phyloP scores from a whole-genome alignment of 805 yeast species.

The Sugiyamaella boreocaroliniensis region DNA sequence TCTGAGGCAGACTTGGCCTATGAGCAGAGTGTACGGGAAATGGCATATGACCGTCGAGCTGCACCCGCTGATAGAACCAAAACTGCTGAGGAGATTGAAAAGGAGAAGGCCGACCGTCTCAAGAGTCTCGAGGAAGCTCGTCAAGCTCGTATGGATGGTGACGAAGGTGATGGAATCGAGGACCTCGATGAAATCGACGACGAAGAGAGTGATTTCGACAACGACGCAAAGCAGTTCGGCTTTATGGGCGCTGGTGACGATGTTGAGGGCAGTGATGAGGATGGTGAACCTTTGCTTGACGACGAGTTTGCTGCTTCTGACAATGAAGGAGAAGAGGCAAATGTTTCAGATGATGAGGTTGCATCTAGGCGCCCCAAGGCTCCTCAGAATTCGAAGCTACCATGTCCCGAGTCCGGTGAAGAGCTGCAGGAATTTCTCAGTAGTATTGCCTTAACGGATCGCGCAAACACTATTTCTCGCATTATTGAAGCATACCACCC shows the following conservation, averaged over 20 bases:
- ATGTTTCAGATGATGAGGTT: not conserved
- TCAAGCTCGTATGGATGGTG: slow-evolving; percentile 34
- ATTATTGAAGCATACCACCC: slow-evolving; percentile 63
- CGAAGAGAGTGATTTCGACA: slow-evolving; percentile 12
- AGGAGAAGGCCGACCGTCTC: slow-evolving; percentile 29
- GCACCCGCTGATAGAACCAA: slow-evolving; percentile 38
- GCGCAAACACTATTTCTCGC: slow-evolving; percentile 45
- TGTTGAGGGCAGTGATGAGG: slow-evolving; percentile 22
- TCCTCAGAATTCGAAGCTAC: not conserved
- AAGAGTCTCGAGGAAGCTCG: slow-evolving; percentile 31
- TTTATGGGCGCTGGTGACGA: slow-evolving; percentile 24
- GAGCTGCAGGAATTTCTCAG: not conserved
- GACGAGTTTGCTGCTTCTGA: slow-evolving; percentile 39
- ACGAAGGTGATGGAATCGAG: slow-evolving; percentile 29
- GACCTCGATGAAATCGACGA: slow-evolving; percentile 19
- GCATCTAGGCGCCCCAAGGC: slow-evolving; percentile 1
- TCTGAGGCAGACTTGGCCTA: slow-evolving; percentile 26
- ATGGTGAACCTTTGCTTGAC: slow-evolving; percentile 36
- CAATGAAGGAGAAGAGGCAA: slow-evolving; percentile 24
- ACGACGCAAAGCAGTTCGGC: slow-evolving; percentile 38
- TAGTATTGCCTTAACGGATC: slow-evolving; percentile 36
- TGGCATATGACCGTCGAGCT: slow-evolving; percentile 37
- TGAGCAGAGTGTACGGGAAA: slow-evolving; percentile 33
- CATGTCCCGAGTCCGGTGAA: slow-evolving; percentile 5
- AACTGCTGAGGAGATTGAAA: slow-evolving; percentile 36